A percentile compares a stretch with the other conserved stretches of the same genome.
phyloP scores from a whole-genome alignment of 2,329 filamentous ascomycete genomes.

The Penicillium glabrum region DNA sequence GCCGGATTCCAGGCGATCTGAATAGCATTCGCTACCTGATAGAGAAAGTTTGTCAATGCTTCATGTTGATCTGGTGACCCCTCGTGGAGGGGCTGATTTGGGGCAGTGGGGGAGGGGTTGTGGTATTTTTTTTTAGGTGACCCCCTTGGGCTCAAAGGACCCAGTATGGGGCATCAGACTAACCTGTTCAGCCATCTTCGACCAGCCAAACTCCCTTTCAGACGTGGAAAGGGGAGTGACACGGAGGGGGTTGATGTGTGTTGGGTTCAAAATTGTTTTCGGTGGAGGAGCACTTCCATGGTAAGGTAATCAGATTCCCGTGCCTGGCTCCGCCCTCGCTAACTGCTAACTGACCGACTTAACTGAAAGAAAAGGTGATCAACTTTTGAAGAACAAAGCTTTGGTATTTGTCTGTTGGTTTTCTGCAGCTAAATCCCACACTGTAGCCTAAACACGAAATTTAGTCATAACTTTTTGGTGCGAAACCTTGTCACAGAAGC shows the following conservation, averaged over 20 bases:
- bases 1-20: constrained; percentile 85
- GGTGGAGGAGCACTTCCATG: constrained; percentile 23
- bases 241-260: constrained; percentile 26
- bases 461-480: constrained; percentile 1
- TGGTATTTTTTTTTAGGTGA: constrained; percentile 7
- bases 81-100: constrained; percentile 14
- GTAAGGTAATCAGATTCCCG: constrained; percentile 27
- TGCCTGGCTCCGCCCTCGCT: constrained; percentile 24
- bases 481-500: neutral
- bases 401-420: neutral
- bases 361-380: neutral
- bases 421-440: constrained; percentile 2
- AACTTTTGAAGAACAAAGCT: neutral
- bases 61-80: neutral
- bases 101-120: constrained; percentile 16
- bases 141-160: neutral
- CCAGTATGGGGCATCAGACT: constrained; percentile 10
- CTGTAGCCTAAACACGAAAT: constrained; percentile 2
- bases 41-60: constrained; percentile 18
- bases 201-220: constrained; percentile 37
- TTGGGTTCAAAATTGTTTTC: constrained; percentile 26
- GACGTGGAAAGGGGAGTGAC: constrained; percentile 21
- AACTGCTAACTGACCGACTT: neutral
- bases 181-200: constrained; percentile 49
- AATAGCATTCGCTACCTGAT: constrained; percentile 88